These are phyloP conservation scores for Neoboletus magnificus DNA, from an alignment of 768 basidiomycete genomes.

Conservation along the genomic window DNA sequence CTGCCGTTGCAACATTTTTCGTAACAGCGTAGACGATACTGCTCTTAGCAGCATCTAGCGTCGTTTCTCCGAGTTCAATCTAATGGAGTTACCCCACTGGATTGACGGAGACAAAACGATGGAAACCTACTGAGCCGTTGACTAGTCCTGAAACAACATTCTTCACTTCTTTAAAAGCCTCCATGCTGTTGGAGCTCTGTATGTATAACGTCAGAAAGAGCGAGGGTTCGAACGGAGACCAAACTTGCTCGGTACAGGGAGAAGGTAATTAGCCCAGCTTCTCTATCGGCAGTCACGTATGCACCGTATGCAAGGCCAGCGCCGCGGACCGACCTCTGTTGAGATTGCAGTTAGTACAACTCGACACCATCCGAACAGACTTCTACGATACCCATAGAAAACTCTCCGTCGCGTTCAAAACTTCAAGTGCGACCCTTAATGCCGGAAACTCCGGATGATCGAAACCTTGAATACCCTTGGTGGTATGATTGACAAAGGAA, in stretches of 20 bases:
- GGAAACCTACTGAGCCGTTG: conserved; percentile 66
- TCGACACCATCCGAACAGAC: neutral
- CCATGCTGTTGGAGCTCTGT: conserved; percentile 76
- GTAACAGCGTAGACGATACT: conserved; percentile 85
- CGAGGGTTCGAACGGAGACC: neutral
- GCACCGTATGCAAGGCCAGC: conserved; percentile 96
- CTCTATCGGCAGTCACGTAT: conserved; percentile 66
- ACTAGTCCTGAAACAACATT: conserved; percentile 76
- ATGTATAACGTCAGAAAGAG: conserved; percentile 8
- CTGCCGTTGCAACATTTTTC: conserved; percentile 76
- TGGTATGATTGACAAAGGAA: conserved; percentile 74
- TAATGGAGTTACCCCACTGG: conserved; percentile 29
- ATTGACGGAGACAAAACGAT: neutral
- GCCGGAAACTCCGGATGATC: conserved; percentile 80
- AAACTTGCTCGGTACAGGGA: conserved; percentile 69
- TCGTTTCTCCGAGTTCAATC: conserved; percentile 78
- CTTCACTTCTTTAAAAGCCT: conserved; percentile 77
- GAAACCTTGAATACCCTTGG: conserved; percentile 78
- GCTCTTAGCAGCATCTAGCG: conserved; percentile 88
- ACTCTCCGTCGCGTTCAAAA: conserved; percentile 91
- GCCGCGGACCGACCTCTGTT: conserved; percentile 83
- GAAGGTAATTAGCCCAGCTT: conserved; percentile 75
- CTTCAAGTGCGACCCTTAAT: conserved; percentile 79
- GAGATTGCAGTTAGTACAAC: conserved; percentile 7
- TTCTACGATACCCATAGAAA: conserved; percentile 75